Percentiles rank a stretch among this genome's conserved stretches.
Conservation (phyloP, 1,284 basidiomycete genomes). For the Sanghuangporus weigelae region DNA sequence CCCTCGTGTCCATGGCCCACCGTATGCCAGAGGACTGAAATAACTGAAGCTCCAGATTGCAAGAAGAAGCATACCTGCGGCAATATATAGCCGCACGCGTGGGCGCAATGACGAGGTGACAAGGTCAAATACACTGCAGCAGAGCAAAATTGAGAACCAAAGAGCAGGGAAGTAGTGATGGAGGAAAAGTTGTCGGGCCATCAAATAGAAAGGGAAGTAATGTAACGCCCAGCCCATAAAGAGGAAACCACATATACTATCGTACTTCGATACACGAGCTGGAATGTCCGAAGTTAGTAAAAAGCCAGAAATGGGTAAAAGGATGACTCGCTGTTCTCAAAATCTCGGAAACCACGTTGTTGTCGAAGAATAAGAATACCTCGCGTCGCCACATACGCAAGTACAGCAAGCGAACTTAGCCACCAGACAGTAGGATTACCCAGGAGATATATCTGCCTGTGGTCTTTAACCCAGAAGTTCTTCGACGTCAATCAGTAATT, state of each 20-base stretch:
- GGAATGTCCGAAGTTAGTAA: conserved; percentile 9
- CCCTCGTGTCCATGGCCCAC: conserved; percentile 78
- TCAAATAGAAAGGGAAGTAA: conserved; percentile 95
- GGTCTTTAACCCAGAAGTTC: conserved; percentile 99
- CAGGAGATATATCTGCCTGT: conserved; percentile 91
- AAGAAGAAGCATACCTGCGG: conserved; percentile 63
- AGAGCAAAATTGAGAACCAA: conserved; percentile 87
- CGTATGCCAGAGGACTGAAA: conserved; percentile 85
- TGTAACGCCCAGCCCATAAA: conserved; percentile 92
- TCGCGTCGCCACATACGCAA: conserved; percentile 63
- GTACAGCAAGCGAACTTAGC: conserved; percentile 68
- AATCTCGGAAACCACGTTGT: conserved; percentile 88
- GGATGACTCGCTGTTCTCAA: conserved; percentile 73
- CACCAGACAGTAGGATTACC: conserved; percentile 96
- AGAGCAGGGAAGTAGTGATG: conserved; percentile 97
- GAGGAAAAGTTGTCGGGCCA: conserved; percentile 93
- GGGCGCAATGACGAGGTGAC: conserved; percentile 77
- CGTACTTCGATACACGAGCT: conserved; percentile 92
- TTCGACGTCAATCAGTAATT: conserved; percentile 26
- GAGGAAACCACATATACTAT: conserved; percentile 86
- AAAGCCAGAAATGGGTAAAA: background rate
- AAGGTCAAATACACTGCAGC: conserved; percentile 80
- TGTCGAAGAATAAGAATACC: conserved; percentile 81
- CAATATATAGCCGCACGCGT: conserved; percentile 74
- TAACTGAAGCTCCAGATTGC: conserved; percentile 77